Conservation (phyloP, 352 stramenopile species). For the Phytophthora citrophthora region DNA sequence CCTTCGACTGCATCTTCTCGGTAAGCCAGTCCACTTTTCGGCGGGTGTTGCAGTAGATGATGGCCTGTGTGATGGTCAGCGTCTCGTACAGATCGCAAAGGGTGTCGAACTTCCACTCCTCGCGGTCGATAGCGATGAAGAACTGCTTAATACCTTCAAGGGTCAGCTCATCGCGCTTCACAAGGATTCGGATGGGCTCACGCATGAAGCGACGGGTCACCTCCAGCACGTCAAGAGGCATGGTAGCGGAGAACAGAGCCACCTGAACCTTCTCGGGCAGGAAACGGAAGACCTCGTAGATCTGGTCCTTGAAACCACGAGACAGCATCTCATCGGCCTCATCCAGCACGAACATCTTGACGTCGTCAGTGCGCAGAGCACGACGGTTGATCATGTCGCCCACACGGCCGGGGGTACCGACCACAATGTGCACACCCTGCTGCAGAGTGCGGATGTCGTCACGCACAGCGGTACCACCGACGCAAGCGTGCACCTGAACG, state of each 20-base stretch:
- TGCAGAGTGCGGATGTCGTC: constrained; percentile 99
- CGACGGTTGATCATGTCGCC: constrained; percentile 99
- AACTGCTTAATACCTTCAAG: constrained; percentile 99
- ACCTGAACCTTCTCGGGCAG: constrained; percentile 98
- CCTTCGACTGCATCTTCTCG: constrained; percentile 98
- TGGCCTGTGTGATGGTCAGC: constrained; percentile 99
- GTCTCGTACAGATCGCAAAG: constrained; percentile 99
- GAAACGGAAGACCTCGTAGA: constrained; percentile 99
- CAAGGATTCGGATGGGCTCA: constrained; percentile 98
- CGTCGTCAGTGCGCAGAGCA: constrained; percentile 93
- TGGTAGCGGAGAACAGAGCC: constrained; percentile 99
- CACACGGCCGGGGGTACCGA: constrained; percentile 98
- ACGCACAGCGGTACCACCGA: constrained; percentile 98
- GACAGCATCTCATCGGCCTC: constrained; percentile 99
- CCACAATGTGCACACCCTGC: constrained; percentile 98
- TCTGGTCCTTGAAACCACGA: constrained; percentile 99
- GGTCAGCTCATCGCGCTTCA: constrained; percentile 99
- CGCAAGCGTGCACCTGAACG: constrained; percentile 97
- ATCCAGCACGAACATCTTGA: constrained; percentile 99
- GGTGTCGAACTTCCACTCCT: constrained; percentile 99
- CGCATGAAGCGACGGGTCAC: constrained; percentile 99
- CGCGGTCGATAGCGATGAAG: constrained; percentile 98
- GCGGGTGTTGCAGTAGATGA: constrained; percentile 99
- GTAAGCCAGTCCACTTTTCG: constrained; percentile 99
- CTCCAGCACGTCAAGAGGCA: constrained; percentile 99